A percentile compares a stretch with the other conserved stretches of the same genome.
These are phyloP conservation scores for Anethum foeniculum DNA, from an alignment of 140 eudicot genomes.

Conservation along the genomic window DNA sequence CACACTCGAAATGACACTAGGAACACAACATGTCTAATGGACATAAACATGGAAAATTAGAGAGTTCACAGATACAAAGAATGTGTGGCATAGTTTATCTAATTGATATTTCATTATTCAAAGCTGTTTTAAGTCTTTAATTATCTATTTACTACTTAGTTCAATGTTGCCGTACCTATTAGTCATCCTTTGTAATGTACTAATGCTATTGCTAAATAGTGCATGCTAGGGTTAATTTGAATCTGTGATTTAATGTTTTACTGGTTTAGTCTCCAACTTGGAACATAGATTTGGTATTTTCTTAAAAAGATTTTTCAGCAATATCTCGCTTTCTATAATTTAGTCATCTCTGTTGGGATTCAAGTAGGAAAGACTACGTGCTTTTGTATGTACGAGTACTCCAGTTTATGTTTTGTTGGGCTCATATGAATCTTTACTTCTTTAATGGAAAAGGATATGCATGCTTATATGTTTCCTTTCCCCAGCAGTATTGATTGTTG, in stretches of 20 bases:
- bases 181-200: neutral
- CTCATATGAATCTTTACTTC: neutral
- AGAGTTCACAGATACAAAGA: neutral
- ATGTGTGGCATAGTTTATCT: neutral
- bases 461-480: neutral
- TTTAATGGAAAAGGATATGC: neutral
- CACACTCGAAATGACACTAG: neutral
- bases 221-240: neutral
- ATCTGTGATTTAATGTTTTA: neutral
- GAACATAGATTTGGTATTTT: neutral
- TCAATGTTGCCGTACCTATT: neutral
- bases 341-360: neutral
- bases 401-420: neutral
- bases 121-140: neutral
- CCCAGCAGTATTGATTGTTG: neutral
- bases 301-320: neutral
- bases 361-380: neutral
- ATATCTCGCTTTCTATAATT: neutral
- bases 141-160: neutral
- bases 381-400: neutral
- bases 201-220: neutral
- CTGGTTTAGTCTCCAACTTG: neutral
- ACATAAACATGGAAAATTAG: neutral
- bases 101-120: neutral
- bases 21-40: neutral